Base-by-base conservation (phyloP, 2,329 filamentous ascomycete species). In the Cladophialophora carrionii region DNA sequence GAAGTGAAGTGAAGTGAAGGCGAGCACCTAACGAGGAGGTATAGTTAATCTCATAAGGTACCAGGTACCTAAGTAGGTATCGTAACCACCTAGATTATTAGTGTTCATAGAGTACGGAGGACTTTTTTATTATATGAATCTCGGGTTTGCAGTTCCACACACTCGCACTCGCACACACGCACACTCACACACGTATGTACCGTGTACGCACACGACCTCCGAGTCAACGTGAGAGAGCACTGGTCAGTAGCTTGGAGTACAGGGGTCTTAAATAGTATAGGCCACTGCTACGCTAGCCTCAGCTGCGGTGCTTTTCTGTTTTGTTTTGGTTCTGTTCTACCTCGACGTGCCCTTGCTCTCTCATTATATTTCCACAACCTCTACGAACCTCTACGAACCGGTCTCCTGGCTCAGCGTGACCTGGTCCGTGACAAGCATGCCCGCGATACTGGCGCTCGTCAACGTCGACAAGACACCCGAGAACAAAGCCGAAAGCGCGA, bases 401-500 rank as follows among this genome's bases (percentile, higher is more conserved):
- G 34, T 52, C 49, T 64, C 32, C 49, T 65, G 63, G 9, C 10
- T 22, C 41, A 67, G 34, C 3, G 64, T 67, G 20, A 55, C 59
- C 56, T 69, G 64, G 58, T 69, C 64, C 17, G 69, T 70, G 22
- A 91, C 84, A 65, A 96, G 81, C 76, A 96, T 83, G 49, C 91
- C 90, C 1, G 91, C 91, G 72, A 94, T 87, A 61, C 84, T 86
- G 17, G 92, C 92, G 71, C 88, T 91, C 2, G 88, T 92, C 71
- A 96, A 80, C 0, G 92, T 96, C 31, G 89, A 86, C 65, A 96
- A 80, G 37, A 95, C 86, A 73, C 92, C 92, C 0, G 90, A 89
- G 59, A 92, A 76, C 68, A 96, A 83, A 5, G 92, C 90, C 34
- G 89, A 92, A 22, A 96, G 63, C 2, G 91, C 91, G 31, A 96